Evolutionary conservation across 2,329 filamentous ascomycete species (phyloP).

Genomic region (Juglanconis juglandina): DNA sequence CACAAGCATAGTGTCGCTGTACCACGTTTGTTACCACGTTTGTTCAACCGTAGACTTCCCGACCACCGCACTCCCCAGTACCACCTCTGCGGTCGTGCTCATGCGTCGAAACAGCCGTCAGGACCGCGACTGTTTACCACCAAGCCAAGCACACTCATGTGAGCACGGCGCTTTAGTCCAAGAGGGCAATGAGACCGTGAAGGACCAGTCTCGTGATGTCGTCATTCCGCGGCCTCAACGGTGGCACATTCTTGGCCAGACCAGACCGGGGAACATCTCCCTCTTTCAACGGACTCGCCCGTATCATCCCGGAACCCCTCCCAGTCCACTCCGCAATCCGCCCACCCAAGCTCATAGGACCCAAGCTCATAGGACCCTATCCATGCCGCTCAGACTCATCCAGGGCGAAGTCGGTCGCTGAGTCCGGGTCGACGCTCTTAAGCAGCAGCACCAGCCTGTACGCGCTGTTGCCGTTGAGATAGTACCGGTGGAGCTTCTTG

Average conservation of each 20-base stretch:
- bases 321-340: too few species aligned
- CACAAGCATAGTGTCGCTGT: neutral
- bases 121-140: neutral
- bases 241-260: too few species aligned
- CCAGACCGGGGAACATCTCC: too few species aligned
- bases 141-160: neutral
- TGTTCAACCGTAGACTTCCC: neutral
- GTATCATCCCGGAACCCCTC: too few species aligned
- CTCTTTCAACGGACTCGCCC: too few species aligned
- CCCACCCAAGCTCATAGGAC: too few species aligned
- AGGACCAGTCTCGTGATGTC: too few species aligned
- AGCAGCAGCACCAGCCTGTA: conserved; percentile 83
- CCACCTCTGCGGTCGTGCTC: neutral
- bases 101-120: neutral
- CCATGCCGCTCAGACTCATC: conserved; percentile 25
- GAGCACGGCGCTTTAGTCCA: neutral
- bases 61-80: neutral
- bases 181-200: neutral
- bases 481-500: conserved; percentile 92
- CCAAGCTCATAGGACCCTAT: neutral
- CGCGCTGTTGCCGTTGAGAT: conserved; percentile 92
- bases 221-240: too few species aligned
- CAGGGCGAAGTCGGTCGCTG: conserved; percentile 32
- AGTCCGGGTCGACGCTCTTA: conserved; percentile 49
- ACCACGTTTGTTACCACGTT: neutral